These are phyloP conservation scores for Iberis pinnata DNA, from an alignment of 345 rosid genomes.

Conservation along the genomic window DNA sequence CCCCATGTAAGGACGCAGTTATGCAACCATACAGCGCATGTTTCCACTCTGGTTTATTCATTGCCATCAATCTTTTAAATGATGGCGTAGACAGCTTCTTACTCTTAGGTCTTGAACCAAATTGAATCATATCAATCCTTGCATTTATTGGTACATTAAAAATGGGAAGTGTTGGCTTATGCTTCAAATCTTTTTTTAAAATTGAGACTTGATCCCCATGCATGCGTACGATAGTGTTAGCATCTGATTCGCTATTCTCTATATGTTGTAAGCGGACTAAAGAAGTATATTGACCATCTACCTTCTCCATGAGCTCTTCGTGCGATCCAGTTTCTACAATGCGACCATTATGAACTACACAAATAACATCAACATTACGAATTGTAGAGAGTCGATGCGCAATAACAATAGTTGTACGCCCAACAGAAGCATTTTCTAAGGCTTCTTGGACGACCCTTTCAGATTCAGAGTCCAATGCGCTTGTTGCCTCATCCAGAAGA, in stretches of 20 bases:
- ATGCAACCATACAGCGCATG: constrained; percentile 44
- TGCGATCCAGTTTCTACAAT: constrained; percentile 77
- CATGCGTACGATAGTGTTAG: constrained; percentile 26
- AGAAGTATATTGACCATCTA: constrained; percentile 65
- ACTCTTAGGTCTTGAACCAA: not conserved
- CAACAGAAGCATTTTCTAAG: constrained; percentile 63
- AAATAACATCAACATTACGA: constrained; percentile 66
- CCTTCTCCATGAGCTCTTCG: constrained; percentile 50
- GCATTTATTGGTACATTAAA: too few species aligned
- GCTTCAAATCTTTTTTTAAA: constrained; percentile 26
- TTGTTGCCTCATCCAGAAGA: constrained; percentile 83
- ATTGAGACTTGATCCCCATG: not conserved
- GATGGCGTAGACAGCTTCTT: constrained; percentile 38
- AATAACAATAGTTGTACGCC: constrained; percentile 74
- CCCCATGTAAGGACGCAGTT: constrained; percentile 48
- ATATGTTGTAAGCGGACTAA: constrained; percentile 51
- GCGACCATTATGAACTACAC: constrained; percentile 74
- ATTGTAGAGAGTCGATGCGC: constrained; percentile 88
- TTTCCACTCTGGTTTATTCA: constrained; percentile 65
- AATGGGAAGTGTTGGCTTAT: constrained; percentile 33
- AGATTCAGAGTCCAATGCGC: constrained; percentile 83
- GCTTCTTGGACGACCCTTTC: constrained; percentile 90
- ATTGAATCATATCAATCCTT: too few species aligned
- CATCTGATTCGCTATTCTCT: constrained; percentile 20
- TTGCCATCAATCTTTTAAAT: constrained; percentile 40